Evolutionary conservation across 352 stramenopile genomes (phyloP), one percentile per base, ranked within the genome.

Genomic region (Phytopythium kandeliae): DNA sequence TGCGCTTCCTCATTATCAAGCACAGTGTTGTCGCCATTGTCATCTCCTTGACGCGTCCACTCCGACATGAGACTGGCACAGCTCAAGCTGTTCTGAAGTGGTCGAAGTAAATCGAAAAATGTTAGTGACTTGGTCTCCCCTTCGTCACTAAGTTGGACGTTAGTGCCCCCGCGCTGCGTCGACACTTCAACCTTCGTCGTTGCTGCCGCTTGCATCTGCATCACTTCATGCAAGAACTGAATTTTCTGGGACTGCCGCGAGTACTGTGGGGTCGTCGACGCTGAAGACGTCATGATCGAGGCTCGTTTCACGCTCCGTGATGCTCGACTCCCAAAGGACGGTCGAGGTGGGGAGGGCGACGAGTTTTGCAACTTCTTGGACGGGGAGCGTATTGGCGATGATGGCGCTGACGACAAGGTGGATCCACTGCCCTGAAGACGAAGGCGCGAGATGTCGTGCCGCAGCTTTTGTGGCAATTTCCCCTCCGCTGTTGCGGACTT

Each of bases 51-150:
- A 17, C 54, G 64, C 0, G 54, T 48, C 65, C 71, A 76, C 6
- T 63, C 68, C 8, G 54, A 62, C 38, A 57, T 71, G 22, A 70
- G 48, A 26, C 38, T 68, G 25, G 60, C 62, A 35, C 67, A 78
- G 38, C 67, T 80, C n/a, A 88, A 55, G 21, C 67, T 85, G 17
- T 55, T 79, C 35, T 88, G 76, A 10, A 88, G 51, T 7, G 77
- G 74, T 4, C 69, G 63, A 12, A 88, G 38, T 0, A 88, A 45
- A 33, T 84, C 72, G 21, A 81, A 66, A 41, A 86, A 86, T 4
- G 49, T 48, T 12, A 67, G 17, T 9, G 31, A 8, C 30, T 25
- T 38, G 4, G 15, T 49, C 5, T 36, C 26, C 1, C 3, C 44
- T 16, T 34, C 44, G 21, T 16, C 8, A 17, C 10, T 28, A 16